A percentile compares a stretch with the other conserved stretches of the same genome.
Conservation (phyloP, 495 filamentous ascomycete species). For the Xylaria scruposa region DNA sequence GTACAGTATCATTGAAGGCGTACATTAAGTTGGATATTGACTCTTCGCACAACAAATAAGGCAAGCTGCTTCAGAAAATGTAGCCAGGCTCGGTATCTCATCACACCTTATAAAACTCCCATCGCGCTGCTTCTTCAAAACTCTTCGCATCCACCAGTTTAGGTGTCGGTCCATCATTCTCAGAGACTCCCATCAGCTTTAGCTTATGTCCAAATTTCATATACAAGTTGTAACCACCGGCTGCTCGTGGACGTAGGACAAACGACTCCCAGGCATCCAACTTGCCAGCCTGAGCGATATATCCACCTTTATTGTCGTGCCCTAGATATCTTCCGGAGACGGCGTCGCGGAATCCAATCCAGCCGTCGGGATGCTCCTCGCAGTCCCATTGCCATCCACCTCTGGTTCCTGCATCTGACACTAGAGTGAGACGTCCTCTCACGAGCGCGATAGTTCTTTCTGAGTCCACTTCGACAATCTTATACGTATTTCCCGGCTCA, state of each 20-base stretch:
- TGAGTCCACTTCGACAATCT: not conserved
- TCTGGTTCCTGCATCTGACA: not conserved
- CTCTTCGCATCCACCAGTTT: not conserved
- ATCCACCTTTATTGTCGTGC: conserved; percentile 6
- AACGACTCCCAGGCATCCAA: conserved; percentile 7
- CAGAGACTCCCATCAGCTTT: not conserved
- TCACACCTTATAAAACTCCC: conserved; percentile 14
- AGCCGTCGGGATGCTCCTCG: conserved; percentile 7
- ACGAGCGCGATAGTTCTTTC: not conserved
- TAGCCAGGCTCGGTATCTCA: not conserved
- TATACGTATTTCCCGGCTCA: not conserved
- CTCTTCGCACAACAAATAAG: not conserved
- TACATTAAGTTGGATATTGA: not conserved
- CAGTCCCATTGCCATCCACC: conserved; percentile 18
- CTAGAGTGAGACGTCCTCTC: not conserved
- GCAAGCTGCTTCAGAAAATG: not conserved
- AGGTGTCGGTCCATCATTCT: not conserved
- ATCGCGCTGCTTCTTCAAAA: not conserved
- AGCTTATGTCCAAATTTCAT: not conserved
- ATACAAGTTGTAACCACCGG: conserved; percentile 7
- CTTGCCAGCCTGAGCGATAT: not conserved
- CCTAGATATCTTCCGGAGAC: conserved; percentile 15
- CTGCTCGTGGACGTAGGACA: not conserved
- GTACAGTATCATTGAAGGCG: not conserved
- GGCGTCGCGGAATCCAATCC: conserved; percentile 16